Percentiles rank a stretch among this genome's conserved stretches.
These are phyloP conservation scores for Esteya vermicola DNA, from an alignment of 2,329 filamentous ascomycete genomes.

Conservation along the genomic window DNA sequence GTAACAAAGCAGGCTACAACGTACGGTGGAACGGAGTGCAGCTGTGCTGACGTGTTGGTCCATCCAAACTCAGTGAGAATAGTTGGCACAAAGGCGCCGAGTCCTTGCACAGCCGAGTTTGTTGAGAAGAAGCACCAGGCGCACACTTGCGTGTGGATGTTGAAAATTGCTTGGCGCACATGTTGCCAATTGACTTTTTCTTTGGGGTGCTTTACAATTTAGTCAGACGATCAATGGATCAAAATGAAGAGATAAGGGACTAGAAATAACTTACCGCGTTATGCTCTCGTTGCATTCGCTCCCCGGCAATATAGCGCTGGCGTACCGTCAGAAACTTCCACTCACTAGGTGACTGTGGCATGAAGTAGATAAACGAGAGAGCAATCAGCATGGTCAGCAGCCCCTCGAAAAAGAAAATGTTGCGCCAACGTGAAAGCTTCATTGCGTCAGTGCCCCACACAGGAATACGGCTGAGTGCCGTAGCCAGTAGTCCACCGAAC, in stretches of 20 bases:
- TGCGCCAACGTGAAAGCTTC: slow-evolving; percentile 27
- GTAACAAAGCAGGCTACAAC: slow-evolving; percentile 24
- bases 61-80: slow-evolving; percentile 28
- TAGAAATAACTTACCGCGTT: slow-evolving; percentile 14
- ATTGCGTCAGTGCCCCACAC: slow-evolving; percentile 30
- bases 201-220: slow-evolving; percentile 18
- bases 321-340: slow-evolving; percentile 35
- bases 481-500: slow-evolving; percentile 40
- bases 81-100: slow-evolving; percentile 35
- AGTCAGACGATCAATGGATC: too few species aligned
- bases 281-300: slow-evolving; percentile 35
- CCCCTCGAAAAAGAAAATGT: slow-evolving; percentile 52
- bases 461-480: slow-evolving; percentile 33
- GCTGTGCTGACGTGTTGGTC: slow-evolving; percentile 24
- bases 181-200: slow-evolving; percentile 33
- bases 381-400: slow-evolving; percentile 36
- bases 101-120: slow-evolving; percentile 44
- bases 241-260: neutral
- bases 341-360: slow-evolving; percentile 33
- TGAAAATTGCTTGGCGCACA: slow-evolving; percentile 34
- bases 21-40: slow-evolving; percentile 30
- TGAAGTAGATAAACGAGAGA: slow-evolving; percentile 30
- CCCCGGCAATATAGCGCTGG: slow-evolving; percentile 38
- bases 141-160: slow-evolving; percentile 46
- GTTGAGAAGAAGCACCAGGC: slow-evolving; percentile 43